A percentile compares a stretch with the other conserved stretches of the same genome.
Evolutionary conservation across 202 grass and related monocot species (phyloP).

Genomic region (Schoenoplectus tabernaemontani): DNA sequence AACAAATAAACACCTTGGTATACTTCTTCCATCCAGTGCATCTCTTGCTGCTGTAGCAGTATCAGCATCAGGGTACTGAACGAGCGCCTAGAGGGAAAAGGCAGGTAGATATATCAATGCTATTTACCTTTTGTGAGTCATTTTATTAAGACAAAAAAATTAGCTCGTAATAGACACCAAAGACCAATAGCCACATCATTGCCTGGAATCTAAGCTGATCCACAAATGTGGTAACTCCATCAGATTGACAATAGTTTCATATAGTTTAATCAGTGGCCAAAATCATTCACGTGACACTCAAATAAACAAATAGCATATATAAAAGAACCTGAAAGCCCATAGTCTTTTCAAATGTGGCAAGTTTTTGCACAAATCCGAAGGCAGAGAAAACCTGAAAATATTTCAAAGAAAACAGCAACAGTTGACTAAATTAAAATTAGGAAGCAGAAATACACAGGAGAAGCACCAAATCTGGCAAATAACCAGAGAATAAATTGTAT

Average conservation of each 20-base stretch:
- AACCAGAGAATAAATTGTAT: constrained; percentile 1
- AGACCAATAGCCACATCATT: not conserved
- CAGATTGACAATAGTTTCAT: not conserved
- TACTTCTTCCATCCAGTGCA: constrained; percentile 85
- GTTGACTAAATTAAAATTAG: not conserved
- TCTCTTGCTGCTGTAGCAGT: constrained; percentile 72
- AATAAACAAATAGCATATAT: constrained; percentile 17
- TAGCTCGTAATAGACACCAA: not conserved
- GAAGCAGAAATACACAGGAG: constrained; percentile 11
- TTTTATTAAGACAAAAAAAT: not conserved
- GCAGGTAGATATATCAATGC: constrained; percentile 7
- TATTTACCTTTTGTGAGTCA: constrained; percentile 1
- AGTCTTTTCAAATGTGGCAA: constrained; percentile 90
- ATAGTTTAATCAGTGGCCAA: not conserved
- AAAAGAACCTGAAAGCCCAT: constrained; percentile 73
- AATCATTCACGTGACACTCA: not conserved
- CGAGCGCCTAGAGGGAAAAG: constrained; percentile 44
- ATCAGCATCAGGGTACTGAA: constrained; percentile 72
- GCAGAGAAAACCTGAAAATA: constrained; percentile 75
- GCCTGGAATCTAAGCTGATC: not conserved
- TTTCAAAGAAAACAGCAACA: not conserved
- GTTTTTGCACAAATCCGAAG: constrained; percentile 88
- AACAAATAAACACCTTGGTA: constrained; percentile 46
- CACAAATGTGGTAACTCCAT: not conserved
- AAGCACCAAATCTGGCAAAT: constrained; percentile 1